phyloP scores from a whole-genome alignment of 2,329 filamentous ascomycete genomes.

The Corynespora cassiicola region DNA sequence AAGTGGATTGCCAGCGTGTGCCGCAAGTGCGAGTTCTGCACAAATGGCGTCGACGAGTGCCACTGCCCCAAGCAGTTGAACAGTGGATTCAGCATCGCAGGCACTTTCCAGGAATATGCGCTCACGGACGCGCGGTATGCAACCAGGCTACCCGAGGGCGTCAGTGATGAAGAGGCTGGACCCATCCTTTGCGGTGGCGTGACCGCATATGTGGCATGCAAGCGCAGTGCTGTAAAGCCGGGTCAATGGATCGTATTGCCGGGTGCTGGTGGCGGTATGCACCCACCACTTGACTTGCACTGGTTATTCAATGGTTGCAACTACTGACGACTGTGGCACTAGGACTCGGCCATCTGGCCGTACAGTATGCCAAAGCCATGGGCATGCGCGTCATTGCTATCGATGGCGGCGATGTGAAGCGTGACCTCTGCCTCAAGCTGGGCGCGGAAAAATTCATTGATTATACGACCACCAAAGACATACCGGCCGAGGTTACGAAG shows the following conservation, averaged over 20 bases:
- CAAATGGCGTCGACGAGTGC: constrained; percentile 59
- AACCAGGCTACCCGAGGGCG: constrained; percentile 51
- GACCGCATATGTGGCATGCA: constrained; percentile 56
- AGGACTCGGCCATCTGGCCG: constrained; percentile 33
- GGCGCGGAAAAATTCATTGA: constrained; percentile 65
- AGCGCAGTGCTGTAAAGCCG: constrained; percentile 44
- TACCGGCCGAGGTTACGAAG: constrained; percentile 57
- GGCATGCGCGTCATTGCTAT: constrained; percentile 64
- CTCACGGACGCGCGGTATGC: constrained; percentile 54
- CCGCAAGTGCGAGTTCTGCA: constrained; percentile 81
- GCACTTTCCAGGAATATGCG: constrained; percentile 51
- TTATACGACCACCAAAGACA: constrained; percentile 66
- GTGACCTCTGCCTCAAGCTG: constrained; percentile 53
- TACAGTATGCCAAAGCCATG: constrained; percentile 57
- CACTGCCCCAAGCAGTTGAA: constrained; percentile 62
- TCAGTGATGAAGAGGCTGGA: constrained; percentile 53
- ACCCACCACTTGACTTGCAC: background rate
- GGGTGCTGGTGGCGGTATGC: constrained; percentile 44
- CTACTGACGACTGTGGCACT: background rate
- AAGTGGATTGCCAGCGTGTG: constrained; percentile 88
- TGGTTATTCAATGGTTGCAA: background rate
- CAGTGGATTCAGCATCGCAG: constrained; percentile 64
- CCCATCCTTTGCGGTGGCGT: constrained; percentile 57
- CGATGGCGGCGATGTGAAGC: constrained; percentile 58
- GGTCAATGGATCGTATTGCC: constrained; percentile 49